A percentile compares a stretch with the other conserved stretches of the same genome.
phyloP scores from a whole-genome alignment of 495 filamentous ascomycete genomes.

The Cercophora samala region DNA sequence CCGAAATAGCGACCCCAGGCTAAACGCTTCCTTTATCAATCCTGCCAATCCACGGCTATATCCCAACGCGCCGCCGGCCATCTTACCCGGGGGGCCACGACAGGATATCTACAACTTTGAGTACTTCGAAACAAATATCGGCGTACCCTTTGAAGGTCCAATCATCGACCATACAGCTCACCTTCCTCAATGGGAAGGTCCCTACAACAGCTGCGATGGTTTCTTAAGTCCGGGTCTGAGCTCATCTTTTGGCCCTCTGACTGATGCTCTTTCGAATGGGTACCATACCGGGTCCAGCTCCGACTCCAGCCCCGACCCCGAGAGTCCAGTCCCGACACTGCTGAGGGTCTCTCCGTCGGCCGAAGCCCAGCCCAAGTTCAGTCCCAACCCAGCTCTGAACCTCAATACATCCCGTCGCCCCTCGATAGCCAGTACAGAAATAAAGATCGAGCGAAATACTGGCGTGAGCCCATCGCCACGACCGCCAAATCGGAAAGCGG shows the following conservation, averaged over 20 bases:
- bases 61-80: not conserved
- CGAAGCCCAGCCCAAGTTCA: not conserved
- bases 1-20: not conserved
- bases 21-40: not conserved
- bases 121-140: not conserved
- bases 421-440: not conserved
- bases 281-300: not conserved
- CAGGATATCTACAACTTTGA: not conserved
- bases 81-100: not conserved
- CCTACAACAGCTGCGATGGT: not conserved
- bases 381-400: not conserved
- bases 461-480: not conserved
- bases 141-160: not conserved
- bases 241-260: not conserved
- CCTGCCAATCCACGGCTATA: not conserved
- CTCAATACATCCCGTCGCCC: not conserved
- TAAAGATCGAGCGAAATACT: not conserved
- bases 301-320: not conserved
- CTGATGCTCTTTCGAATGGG: not conserved
- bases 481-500: not conserved
- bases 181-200: not conserved
- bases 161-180: not conserved
- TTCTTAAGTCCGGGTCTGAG: not conserved
- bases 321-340: not conserved
- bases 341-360: not conserved